Evolutionary conservation across 495 filamentous ascomycete genomes (phyloP).

Genomic region (Patellaria atrata): DNA sequence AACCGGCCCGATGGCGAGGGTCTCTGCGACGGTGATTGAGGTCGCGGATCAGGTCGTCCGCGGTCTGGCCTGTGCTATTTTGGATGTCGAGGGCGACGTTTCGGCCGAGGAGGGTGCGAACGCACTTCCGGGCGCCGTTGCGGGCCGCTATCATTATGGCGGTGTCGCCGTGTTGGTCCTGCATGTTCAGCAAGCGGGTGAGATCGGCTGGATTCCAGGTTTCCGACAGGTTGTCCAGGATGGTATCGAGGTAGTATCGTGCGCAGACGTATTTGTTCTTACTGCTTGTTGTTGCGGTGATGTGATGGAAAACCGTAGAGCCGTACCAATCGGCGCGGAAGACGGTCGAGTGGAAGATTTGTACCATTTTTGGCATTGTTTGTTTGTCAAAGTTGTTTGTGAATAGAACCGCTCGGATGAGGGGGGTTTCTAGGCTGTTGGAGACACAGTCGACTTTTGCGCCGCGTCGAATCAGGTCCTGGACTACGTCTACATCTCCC

Average conservation of each 20-base stretch:
- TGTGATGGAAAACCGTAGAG: constrained; percentile 83
- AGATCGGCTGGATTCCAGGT: constrained; percentile 51
- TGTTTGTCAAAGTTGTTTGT: constrained; percentile 90
- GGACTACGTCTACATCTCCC: constrained; percentile 86
- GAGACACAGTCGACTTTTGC: constrained; percentile 56
- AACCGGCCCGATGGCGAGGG: constrained; percentile 36
- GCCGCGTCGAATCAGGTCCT: constrained; percentile 60
- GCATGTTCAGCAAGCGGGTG: constrained; percentile 50
- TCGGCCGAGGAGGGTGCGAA: constrained; percentile 53
- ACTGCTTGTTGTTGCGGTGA: constrained; percentile 65
- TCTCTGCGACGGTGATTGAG: constrained; percentile 36
- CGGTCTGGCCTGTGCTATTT: constrained; percentile 65
- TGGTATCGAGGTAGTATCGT: constrained; percentile 79
- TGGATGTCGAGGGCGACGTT: constrained; percentile 62
- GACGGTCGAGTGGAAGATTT: constrained; percentile 62
- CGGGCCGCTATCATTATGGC: constrained; percentile 78
- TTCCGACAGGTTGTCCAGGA: constrained; percentile 72
- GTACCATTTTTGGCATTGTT: constrained; percentile 68
- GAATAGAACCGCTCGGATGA: constrained; percentile 89
- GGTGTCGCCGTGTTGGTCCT: constrained; percentile 76
- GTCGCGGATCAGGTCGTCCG: constrained; percentile 50
- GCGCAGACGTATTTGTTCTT: constrained; percentile 69
- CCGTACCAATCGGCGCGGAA: constrained; percentile 59
- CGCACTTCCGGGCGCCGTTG: constrained; percentile 57
- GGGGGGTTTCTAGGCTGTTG: constrained; percentile 73